Evolutionary conservation across 2,329 filamentous ascomycete species (phyloP).

Genomic region (Trichophyton benhamiae): DNA sequence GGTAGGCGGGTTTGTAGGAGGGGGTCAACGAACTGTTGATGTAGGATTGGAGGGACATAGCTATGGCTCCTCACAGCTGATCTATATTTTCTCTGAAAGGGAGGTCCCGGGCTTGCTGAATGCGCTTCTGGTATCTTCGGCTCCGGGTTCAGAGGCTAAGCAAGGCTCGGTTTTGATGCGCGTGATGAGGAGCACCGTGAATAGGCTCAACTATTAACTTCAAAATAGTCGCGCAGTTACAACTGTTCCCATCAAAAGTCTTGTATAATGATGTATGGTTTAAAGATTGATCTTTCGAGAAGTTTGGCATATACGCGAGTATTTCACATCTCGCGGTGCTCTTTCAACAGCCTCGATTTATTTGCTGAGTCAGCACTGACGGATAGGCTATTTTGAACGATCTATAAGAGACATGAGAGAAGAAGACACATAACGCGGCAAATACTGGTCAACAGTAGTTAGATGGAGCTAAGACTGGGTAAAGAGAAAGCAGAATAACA

Average conservation of each 20-base stretch:
- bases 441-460: neutral
- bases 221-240: neutral
- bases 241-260: neutral
- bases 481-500: neutral
- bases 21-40: slow-evolving; percentile 36
- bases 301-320: neutral
- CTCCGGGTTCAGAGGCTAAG: neutral
- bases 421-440: neutral
- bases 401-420: neutral
- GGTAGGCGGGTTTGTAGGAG: neutral
- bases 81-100: neutral
- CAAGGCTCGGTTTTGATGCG: neutral
- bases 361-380: neutral
- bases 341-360: neutral
- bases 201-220: no score
- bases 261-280: neutral
- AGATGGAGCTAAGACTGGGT: neutral
- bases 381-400: neutral
- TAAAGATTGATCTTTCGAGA: neutral
- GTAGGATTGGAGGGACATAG: slow-evolving; percentile 43
- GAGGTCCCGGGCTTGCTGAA: neutral
- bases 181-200: neutral
- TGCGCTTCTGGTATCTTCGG: neutral
- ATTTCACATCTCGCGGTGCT: neutral
- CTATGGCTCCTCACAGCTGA: neutral